Base-by-base conservation (phyloP, 306 rosid genomes). In the Gillenia trifoliata region DNA sequence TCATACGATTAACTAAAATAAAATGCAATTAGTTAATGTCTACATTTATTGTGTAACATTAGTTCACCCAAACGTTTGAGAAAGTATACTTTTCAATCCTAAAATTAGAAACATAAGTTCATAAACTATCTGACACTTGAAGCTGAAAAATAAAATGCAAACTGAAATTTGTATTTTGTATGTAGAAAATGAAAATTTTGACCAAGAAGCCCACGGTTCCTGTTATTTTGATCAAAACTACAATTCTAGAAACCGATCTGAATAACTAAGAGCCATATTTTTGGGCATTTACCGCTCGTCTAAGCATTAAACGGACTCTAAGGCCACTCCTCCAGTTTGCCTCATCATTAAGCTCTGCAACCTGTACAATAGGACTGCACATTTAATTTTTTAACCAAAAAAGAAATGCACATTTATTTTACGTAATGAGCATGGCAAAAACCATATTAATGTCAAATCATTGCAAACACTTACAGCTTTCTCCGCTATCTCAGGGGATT, bases 301-400 rank as follows among this genome's bases (percentile, higher is more conserved):
- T 84, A 71, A 76, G 85, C 99, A 94, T 94, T 86, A 88, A 85
- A 52, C 90, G 96, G 68, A 94, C 88, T 86, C 89, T 86, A 45
- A 94, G 95, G 69, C 96, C 96, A 74, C 94, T 87, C 83, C 99
- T 85, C 99, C 97, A 92, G 79, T 92, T 89, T 69, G 92, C 89
- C 86, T 87, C 97, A 66, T 94, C 96, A 83, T 90, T 92, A 76
- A 94, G 86, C 78, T 89, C 96, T 25, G 86, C 81, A 78, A 92
- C 97, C 99, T 94, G 91, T 75, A 84, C 70, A 77, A 72, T 45
- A 31, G 60, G n/a, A 59, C 31, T 26, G 33, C 16, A 43, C 31
- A 64, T n/a, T 57, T 64, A 12, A 11, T 26, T 26, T 26, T 29
- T 25, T 59, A 5, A 55, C 29, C 61, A 55, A 55, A 55, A 3